Base-by-base conservation (phyloP, 371 early-diverging fungal species). In the Sanchytrium tribonematis region DNA sequence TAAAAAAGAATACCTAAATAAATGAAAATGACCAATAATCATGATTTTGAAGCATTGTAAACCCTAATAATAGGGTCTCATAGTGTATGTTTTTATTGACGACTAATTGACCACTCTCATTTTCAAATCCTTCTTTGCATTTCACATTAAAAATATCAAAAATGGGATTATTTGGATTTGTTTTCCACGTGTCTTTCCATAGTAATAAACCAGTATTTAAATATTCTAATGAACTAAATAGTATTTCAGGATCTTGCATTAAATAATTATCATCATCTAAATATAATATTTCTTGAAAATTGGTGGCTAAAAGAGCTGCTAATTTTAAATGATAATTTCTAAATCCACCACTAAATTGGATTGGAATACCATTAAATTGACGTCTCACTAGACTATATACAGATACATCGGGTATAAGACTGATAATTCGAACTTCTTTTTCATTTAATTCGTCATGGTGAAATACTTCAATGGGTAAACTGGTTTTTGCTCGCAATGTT, bases 181-280 rank as follows among this genome's bases (percentile, higher is more conserved):
- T 28, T 66, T 29, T 66, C 78, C 83, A 81, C 68, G 76, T 81
- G 68, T 83, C 83, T 0, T 79, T 79, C 82, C 82, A 83, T 65
- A 83, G 80, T 30, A 83, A 66, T 0, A 79, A 80, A 29, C 82
- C 81, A 5, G 74, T 79, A 22, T 68, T 31, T 66, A 72, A 71
- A 69, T 77, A 83, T 31, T 73, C 77, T n/a, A 68, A 30, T 1
- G 73, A 72, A 30, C 77, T 73, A 72, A 83, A 83, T 29, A 83
- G 67, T 30, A 75, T 78, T 0, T 79, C 71, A 0, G 81, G 82
- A 31, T 83, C 79, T 22, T 70, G 65, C 0, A 78, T 71, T 1
- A 78, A 76, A 0, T 75, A 70, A 68, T 80, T 79, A 69, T 83
- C 83, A n/a, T 79, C 78, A 69, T 83, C 83, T 16, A 83, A 69